These are phyloP conservation scores for Wickerhamiella vanderwaltii DNA, from an alignment of 805 yeast species.

Conservation along the genomic window DNA sequence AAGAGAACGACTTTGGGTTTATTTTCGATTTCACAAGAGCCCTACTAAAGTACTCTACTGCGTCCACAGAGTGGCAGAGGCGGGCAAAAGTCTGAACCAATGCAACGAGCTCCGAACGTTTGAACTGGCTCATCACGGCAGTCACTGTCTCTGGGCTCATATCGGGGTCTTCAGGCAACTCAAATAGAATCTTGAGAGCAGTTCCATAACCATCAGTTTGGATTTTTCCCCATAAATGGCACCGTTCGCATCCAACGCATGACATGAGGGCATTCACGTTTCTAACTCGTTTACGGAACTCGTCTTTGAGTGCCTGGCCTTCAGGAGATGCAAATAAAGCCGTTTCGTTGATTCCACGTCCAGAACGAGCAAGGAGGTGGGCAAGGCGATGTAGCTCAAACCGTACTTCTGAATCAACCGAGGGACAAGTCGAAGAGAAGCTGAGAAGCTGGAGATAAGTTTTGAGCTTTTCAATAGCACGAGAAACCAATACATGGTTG, in stretches of 20 bases:
- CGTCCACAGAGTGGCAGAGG: constrained; percentile 67
- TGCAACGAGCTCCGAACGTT: constrained; percentile 78
- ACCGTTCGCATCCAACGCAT: constrained; percentile 96
- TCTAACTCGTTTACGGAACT: constrained; percentile 72
- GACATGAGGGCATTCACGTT: constrained; percentile 92
- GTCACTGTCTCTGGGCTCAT: constrained; percentile 34
- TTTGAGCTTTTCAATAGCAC: constrained; percentile 61
- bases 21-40: constrained; percentile 15
- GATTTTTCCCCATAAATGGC: constrained; percentile 95
- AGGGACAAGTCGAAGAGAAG: constrained; percentile 34
- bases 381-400: constrained; percentile 33
- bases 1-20: constrained; percentile 21
- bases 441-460: constrained; percentile 40
- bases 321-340: constrained; percentile 33
- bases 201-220: constrained; percentile 98
- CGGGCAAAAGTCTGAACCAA: constrained; percentile 87
- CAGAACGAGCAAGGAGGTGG: constrained; percentile 22
- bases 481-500: constrained; percentile 77
- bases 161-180: constrained; percentile 42
- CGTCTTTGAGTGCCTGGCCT: constrained; percentile 53
- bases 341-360: constrained; percentile 39
- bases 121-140: constrained; percentile 43
- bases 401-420: constrained; percentile 37
- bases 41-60: constrained; percentile 52
- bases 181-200: constrained; percentile 80